Evolutionary conservation across 805 yeast species (phyloP), one percentile per base, ranked within the genome.

Genomic region (Metschnikowia noctiluminum): DNA sequence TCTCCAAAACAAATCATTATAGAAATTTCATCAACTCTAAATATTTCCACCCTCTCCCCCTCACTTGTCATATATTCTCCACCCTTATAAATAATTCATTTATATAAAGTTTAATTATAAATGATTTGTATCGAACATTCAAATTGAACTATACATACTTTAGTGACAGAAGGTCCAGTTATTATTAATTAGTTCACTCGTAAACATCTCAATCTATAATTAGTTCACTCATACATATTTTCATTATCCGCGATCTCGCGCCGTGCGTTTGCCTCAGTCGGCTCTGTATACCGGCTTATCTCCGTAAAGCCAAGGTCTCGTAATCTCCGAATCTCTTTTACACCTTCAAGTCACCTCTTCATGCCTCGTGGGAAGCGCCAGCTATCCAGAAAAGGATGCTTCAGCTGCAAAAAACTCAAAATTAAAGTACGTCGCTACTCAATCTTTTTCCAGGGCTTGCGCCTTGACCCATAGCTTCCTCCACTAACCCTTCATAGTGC

Each of bases 381-480:
- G 35, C 41, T 41, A 26, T 46, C 49, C 12, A 53, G 64, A 16
- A 62, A 60, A 30, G 68, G 70, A 7, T 66, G 71, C 43, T 30
- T 56, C 26, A 66, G 69, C 52, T 67, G 71, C 51, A 63, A 63
- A 48, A 57, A 54, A 46, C 55, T 67, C 42, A 58, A 60, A 41
- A 67, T 67, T 36, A 67, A 67, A 55, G 69, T 66, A 61, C 28
- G 69, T 58, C 1, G 2, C 3, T 3, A 7, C 11, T 12, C 13
- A 6, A 2, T 9, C 1, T 11, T 14, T 3, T 7, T 7, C 5
- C n/a, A 30, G 13, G 15, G n/a, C 36, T 16, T 7, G 13, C 13
- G 5, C 34, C 11, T 5, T 31, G 13, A 31, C 34, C 11, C 13
- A 10, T 31, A 6, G 11, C 13, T 31, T 13, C 34, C 11, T 10